These are phyloP conservation scores for Niebla homalea DNA, from an alignment of 495 filamentous ascomycete species.

Conservation along the genomic window DNA sequence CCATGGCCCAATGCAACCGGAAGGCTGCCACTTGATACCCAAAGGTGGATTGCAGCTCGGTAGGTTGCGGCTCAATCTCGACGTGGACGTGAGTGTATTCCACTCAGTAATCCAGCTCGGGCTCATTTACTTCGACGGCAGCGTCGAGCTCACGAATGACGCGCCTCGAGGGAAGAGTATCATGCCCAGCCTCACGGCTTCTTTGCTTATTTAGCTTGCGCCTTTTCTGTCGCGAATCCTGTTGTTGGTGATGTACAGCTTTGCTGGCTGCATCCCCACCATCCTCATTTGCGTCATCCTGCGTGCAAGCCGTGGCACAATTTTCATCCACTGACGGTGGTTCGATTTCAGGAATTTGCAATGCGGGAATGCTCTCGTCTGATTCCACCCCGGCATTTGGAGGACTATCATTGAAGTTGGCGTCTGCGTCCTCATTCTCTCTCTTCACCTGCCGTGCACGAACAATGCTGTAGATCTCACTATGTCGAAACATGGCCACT, in stretches of 20 bases:
- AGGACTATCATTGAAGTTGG: not conserved
- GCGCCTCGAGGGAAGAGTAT: slow-evolving; percentile 1
- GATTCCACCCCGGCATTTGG: not conserved
- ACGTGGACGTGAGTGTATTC: no score
- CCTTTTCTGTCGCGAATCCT: not conserved
- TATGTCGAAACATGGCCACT: slow-evolving; percentile 80
- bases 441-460: slow-evolving; percentile 32
- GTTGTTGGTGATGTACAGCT: not conserved
- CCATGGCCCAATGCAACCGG: not conserved
- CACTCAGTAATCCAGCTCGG: slow-evolving; percentile 14
- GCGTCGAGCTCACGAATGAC: slow-evolving; percentile 13
- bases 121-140: not conserved
- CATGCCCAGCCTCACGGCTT: not conserved
- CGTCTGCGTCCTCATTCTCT: slow-evolving; percentile 18
- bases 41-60: not conserved
- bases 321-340: not conserved
- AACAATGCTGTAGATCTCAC: slow-evolving; percentile 64
- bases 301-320: not conserved
- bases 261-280: not conserved
- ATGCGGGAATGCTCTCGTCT: not conserved
- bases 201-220: not conserved
- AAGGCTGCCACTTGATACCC: not conserved
- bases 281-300: not conserved
- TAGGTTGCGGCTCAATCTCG: not conserved
- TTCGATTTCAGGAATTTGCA: not conserved